Evolutionary conservation across 1,284 basidiomycete species (phyloP).

Genomic region (Pterula multifida): DNA sequence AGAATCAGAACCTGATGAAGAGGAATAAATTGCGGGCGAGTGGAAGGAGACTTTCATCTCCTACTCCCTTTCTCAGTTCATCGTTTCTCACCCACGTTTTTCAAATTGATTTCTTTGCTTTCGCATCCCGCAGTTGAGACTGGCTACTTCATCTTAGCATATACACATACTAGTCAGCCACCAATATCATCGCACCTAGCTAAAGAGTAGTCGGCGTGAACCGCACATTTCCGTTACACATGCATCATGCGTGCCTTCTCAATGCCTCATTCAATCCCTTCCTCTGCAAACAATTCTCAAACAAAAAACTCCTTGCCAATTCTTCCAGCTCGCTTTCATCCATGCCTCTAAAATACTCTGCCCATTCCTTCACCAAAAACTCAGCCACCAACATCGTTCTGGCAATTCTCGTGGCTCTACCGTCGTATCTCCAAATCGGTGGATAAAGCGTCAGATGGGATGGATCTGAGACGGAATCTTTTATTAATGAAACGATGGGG

Average conservation of each 20-base stretch:
- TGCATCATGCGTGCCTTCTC: constrained; percentile 24
- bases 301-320: constrained; percentile 50
- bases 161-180: too few relatives aligned
- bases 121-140: too few relatives aligned
- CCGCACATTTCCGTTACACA: too few relatives aligned
- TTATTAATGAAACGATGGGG: constrained; percentile 43
- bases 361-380: constrained; percentile 53
- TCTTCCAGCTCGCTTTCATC: constrained; percentile 41
- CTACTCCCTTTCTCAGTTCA: too few relatives aligned
- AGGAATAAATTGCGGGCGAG: too few relatives aligned
- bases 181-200: too few relatives aligned
- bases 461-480: constrained; percentile 27
- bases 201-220: too few relatives aligned
- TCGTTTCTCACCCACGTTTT: too few relatives aligned
- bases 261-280: constrained; percentile 38
- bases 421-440: constrained; percentile 34
- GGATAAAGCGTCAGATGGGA: constrained; percentile 37
- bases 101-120: too few relatives aligned
- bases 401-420: constrained; percentile 35
- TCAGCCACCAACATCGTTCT: constrained; percentile 52
- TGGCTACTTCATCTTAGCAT: too few relatives aligned
- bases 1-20: too few relatives aligned
- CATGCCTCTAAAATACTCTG: constrained; percentile 49
- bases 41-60: too few relatives aligned
- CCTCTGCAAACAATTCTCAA: constrained; percentile 40